A percentile compares a stretch with the other conserved stretches of the same genome.
Evolutionary conservation across 768 basidiomycete species (phyloP).

Genomic region (Termitomyces sp.): DNA sequence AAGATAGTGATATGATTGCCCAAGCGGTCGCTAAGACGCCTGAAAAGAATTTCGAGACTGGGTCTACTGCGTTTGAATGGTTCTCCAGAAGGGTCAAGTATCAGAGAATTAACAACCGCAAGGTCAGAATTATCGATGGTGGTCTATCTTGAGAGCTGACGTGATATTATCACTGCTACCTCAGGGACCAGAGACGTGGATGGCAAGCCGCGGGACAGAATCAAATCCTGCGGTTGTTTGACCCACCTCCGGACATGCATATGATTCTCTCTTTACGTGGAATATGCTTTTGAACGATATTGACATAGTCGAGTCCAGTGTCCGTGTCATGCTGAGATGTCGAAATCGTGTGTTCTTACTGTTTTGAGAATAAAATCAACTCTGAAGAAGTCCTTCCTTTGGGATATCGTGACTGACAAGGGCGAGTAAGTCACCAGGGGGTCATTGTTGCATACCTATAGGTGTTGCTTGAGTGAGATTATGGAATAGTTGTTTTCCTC

Average conservation of each 20-base stretch:
- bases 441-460: no score
- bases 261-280: no score
- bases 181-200: constrained; percentile 47
- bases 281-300: no score
- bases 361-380: no score
- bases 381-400: no score
- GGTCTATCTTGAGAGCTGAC: neutral
- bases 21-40: constrained; percentile 35
- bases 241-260: neutral
- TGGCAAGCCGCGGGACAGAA: constrained; percentile 43
- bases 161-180: neutral
- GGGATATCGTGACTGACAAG: no score
- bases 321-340: neutral
- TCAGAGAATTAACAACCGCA: constrained; percentile 41
- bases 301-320: no score
- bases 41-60: constrained; percentile 34
- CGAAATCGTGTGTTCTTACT: no score
- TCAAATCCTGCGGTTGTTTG: constrained; percentile 1
- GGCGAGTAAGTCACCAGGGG: no score
- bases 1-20: constrained; percentile 49
- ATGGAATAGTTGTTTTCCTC: no score
- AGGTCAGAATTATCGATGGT: constrained; percentile 21
- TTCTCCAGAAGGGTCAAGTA: constrained; percentile 40
- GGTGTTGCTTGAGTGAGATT: no score
- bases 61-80: constrained; percentile 39